Conservation (phyloP, 441 rosid species). For the Erodium moschatum region DNA sequence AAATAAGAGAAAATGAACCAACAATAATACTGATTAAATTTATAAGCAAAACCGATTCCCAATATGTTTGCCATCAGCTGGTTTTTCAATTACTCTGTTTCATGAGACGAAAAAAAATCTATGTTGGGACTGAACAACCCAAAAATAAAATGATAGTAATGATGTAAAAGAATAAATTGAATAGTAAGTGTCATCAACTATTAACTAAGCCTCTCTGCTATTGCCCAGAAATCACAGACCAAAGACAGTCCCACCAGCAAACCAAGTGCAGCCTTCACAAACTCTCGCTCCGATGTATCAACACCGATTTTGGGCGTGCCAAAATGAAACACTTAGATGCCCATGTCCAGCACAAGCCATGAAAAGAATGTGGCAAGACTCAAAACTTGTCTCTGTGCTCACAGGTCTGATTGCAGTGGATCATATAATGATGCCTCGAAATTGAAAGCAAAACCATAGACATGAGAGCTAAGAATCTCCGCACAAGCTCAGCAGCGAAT, state of each 20-base stretch:
- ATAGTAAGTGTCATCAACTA: not conserved
- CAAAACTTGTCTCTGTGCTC: not conserved
- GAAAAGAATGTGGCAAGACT: not conserved
- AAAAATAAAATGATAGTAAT: not conserved
- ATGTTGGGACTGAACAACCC: not conserved
- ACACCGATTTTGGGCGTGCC: not conserved
- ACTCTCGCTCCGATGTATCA: not conserved
- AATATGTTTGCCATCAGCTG: too few species aligned
- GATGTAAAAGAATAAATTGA: slow-evolving; percentile 11
- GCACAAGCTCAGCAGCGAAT: not conserved
- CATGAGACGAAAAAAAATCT: too few species aligned
- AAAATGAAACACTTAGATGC: not conserved
- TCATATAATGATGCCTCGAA: not conserved
- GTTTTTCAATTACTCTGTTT: too few species aligned
- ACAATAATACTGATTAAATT: too few species aligned
- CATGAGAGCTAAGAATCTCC: slow-evolving; percentile 5
- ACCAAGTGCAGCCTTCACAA: not conserved
- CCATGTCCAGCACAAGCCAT: slow-evolving; percentile 6
- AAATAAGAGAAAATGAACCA: too few species aligned
- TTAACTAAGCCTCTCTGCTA: not conserved
- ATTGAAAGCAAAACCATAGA: not conserved
- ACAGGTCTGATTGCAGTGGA: not conserved
- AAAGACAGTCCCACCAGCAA: not conserved
- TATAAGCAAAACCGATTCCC: too few species aligned
- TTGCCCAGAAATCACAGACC: not conserved